Evolutionary conservation across 352 stramenopile species (phyloP).

Genomic region (Thraustochytrium striatum): DNA sequence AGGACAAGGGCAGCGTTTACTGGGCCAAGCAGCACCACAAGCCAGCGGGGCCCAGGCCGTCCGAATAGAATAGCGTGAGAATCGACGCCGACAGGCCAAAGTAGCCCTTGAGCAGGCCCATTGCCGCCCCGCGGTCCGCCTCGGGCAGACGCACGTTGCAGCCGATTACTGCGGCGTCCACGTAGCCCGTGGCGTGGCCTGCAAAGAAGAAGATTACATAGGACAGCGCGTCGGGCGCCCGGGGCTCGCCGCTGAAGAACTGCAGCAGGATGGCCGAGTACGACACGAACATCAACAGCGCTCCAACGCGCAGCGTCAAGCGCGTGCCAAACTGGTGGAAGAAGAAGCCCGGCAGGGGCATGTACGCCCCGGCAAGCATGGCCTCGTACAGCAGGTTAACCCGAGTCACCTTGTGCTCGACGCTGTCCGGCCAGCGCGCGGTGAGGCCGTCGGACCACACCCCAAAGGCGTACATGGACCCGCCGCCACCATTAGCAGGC

Average conservation of each 20-base stretch:
- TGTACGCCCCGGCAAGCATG: constrained; percentile 22
- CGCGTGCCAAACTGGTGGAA: constrained; percentile 12
- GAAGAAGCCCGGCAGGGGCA: constrained; percentile 21
- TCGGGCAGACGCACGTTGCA: neutral
- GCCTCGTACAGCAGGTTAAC: constrained; percentile 28
- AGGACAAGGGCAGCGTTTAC: neutral
- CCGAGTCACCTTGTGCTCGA: neutral
- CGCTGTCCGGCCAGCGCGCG: neutral
- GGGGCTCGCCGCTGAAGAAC: neutral
- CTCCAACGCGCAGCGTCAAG: neutral
- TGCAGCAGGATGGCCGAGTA: constrained; percentile 1
- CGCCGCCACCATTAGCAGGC: neutral
- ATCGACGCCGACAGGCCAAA: constrained; percentile 18
- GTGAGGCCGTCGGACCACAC: constrained; percentile 34
- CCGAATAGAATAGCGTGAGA: neutral
- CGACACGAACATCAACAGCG: neutral
- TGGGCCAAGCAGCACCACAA: constrained; percentile 14
- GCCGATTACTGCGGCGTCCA: constrained; percentile 11
- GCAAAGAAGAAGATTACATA: constrained; percentile 32
- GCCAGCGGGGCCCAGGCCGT: neutral
- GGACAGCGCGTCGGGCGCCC: neutral
- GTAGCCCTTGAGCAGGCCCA: constrained; percentile 46
- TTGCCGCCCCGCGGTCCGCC: neutral
- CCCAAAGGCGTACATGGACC: neutral
- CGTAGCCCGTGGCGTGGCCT: constrained; percentile 30